Evolutionary conservation across 495 filamentous ascomycete genomes (phyloP), one percentile per base, ranked within the genome.

Genomic region (Daldinia vernicosa): DNA sequence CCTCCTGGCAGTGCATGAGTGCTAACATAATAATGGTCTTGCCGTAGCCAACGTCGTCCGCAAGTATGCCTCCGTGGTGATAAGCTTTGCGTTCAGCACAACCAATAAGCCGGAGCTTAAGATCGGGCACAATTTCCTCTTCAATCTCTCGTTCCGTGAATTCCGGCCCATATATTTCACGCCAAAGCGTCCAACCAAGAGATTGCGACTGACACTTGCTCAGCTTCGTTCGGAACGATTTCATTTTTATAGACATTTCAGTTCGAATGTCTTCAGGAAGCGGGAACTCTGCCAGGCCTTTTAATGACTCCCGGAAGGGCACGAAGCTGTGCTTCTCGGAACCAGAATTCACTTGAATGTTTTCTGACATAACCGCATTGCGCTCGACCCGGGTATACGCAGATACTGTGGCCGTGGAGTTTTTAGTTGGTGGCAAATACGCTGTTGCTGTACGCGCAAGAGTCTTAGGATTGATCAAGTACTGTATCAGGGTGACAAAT

Each of bases 1-100:
- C 24, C 22, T 78, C 66, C 59, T 86, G 84, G 9, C 69, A 57
- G 47, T 90, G 86, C 22, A 92, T 87, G 19, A 95, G 77, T 0
- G 84, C 91, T 8, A 96, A 82, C 1, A 84, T 87, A n/a, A 88
- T 84, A 3, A 91, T 87, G 0, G 93, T 97, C 72, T 97, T 97
- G 1, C 93, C 93, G 74, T 91, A 95, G 9, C 91, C 91, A 45
- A 93, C 89, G 57, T 92, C 84, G 67, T 95, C 91, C 4, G 91
- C 91, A 1, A 93, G 81, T 26, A 95, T 82, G 15, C 93, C 93
- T 24, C 93, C 93, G 7, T 81, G 84, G 60, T 88, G 72, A 8
- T 64, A 74, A 35, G 86, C 79, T 1, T 77, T 53, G 26, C 83
- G 85, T 30, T 82, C 80, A 1, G 87, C 92, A 9, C 78, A 77